A percentile compares a stretch with the other conserved stretches of the same genome.
Evolutionary conservation across 345 rosid genomes (phyloP).

Genomic region (Salix viminalis): DNA sequence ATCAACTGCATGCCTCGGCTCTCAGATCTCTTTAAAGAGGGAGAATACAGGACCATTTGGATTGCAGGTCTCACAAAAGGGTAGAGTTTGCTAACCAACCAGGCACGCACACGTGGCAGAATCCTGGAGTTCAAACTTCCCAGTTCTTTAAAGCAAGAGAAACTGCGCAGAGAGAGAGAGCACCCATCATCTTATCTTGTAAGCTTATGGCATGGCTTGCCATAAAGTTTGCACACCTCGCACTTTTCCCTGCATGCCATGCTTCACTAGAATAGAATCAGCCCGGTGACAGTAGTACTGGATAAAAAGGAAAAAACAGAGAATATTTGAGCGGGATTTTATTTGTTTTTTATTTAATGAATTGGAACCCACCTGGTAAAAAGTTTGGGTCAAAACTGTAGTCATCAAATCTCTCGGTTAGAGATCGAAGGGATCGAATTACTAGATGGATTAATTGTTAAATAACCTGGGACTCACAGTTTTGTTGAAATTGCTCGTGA

Average conservation of each 20-base stretch:
- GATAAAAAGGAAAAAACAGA: not conserved
- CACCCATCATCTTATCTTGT: conserved; percentile 2
- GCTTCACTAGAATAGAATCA: not conserved
- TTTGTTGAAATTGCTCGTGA: too few species aligned
- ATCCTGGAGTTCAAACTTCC: not conserved
- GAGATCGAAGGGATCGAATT: too few species aligned
- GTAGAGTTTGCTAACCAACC: not conserved
- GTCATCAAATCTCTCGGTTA: too few species aligned
- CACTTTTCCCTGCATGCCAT: not conserved
- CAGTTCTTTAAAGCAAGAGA: not conserved
- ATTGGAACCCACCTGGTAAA: too few species aligned
- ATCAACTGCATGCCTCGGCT: not conserved
- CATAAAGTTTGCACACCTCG: not conserved
- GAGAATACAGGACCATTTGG: not conserved
- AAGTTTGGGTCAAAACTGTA: too few species aligned
- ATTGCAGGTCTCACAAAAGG: not conserved
- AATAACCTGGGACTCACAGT: too few species aligned
- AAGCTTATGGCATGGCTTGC: conserved; percentile 4
- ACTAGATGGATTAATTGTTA: too few species aligned
- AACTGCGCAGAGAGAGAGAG: not conserved
- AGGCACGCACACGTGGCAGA: not conserved
- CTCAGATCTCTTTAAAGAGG: not conserved
- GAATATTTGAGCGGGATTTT: too few species aligned
- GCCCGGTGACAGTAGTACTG: too few species aligned
- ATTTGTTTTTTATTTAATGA: too few species aligned